A percentile compares a stretch with the other conserved stretches of the same genome.
Conservation (phyloP, 2,329 filamentous ascomycete species). For the Setomelanomma holmii region DNA sequence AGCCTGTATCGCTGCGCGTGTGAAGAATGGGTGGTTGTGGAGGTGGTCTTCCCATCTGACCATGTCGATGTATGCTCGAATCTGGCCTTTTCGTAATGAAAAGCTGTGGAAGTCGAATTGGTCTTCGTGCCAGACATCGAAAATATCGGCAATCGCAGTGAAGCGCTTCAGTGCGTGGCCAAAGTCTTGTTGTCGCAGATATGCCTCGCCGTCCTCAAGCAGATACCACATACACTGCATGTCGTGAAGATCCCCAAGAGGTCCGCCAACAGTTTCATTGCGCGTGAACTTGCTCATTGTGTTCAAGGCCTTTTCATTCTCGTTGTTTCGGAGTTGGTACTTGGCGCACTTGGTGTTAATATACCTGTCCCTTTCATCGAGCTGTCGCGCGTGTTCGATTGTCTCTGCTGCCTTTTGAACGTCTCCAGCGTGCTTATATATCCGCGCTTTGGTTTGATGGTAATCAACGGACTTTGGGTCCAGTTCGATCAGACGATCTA, state of each 20-base stretch:
- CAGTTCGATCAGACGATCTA: slow-evolving; percentile 82
- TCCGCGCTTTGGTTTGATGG: slow-evolving; percentile 92
- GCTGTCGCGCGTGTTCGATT: slow-evolving; percentile 85
- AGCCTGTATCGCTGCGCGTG: slow-evolving; percentile 80
- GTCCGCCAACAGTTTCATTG: slow-evolving; percentile 85
- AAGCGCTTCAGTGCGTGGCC: slow-evolving; percentile 92
- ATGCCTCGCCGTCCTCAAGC: slow-evolving; percentile 92
- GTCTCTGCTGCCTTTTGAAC: slow-evolving; percentile 78
- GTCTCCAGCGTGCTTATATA: slow-evolving; percentile 90
- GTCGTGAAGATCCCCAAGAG: slow-evolving; percentile 88
- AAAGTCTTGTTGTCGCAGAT: slow-evolving; percentile 79
- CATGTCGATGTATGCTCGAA: slow-evolving; percentile 95
- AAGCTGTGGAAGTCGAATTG: slow-evolving; percentile 99
- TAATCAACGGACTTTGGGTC: slow-evolving; percentile 86
- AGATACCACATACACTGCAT: slow-evolving; percentile 99
- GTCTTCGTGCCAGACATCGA: slow-evolving; percentile 97
- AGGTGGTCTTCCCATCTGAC: slow-evolving; percentile 93
- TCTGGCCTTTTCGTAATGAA: slow-evolving; percentile 94
- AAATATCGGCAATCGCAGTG: slow-evolving; percentile 86
- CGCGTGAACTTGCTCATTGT: slow-evolving; percentile 95
- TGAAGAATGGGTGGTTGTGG: slow-evolving; percentile 92
- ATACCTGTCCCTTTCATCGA: slow-evolving; percentile 91
- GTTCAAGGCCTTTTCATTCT: slow-evolving; percentile 83
- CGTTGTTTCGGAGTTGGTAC: slow-evolving; percentile 91
- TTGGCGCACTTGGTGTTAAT: slow-evolving; percentile 99